Conservation (phyloP, 1,284 basidiomycete genomes). For the Melampsora occidentalis region DNA sequence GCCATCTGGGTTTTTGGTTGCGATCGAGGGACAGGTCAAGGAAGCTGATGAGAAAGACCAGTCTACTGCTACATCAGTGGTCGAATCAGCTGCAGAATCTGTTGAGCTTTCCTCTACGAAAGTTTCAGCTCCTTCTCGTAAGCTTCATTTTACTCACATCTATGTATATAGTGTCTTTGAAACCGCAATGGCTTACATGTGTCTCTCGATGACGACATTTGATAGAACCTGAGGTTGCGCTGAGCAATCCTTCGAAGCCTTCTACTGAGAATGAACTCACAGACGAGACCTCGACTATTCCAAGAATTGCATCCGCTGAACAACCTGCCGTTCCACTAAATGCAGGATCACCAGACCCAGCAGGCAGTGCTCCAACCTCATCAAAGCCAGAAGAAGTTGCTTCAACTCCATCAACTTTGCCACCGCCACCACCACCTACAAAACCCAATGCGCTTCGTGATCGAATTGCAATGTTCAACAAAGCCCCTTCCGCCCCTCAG, state of each 20-base stretch:
- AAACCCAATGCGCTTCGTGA: conserved; percentile 43
- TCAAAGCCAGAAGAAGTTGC: conserved; percentile 9
- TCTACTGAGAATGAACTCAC: background rate
- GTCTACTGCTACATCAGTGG: background rate
- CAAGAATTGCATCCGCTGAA: background rate
- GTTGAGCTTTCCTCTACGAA: background rate
- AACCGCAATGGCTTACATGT: no score
- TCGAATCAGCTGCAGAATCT: background rate
- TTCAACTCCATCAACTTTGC: conserved; percentile 8
- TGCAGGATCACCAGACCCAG: background rate
- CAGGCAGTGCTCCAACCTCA: background rate
- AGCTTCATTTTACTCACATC: background rate
- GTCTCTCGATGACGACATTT: no score
- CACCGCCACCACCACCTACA: conserved; percentile 22
- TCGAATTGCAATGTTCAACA: conserved; percentile 44
- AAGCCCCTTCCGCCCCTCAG: conserved; percentile 6
- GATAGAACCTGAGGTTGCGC: no score
- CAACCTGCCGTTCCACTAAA: background rate
- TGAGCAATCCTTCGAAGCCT: conserved; percentile 1
- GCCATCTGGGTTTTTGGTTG: conserved; percentile 39
- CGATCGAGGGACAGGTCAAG: conserved; percentile 2
- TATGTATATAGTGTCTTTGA: no score
- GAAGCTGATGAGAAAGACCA: background rate
- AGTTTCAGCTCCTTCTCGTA: background rate
- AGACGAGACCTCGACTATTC: background rate